Evolutionary conservation across 2,329 filamentous ascomycete genomes (phyloP), one percentile per base, ranked within the genome.

Genomic region (Claviceps sp.): DNA sequence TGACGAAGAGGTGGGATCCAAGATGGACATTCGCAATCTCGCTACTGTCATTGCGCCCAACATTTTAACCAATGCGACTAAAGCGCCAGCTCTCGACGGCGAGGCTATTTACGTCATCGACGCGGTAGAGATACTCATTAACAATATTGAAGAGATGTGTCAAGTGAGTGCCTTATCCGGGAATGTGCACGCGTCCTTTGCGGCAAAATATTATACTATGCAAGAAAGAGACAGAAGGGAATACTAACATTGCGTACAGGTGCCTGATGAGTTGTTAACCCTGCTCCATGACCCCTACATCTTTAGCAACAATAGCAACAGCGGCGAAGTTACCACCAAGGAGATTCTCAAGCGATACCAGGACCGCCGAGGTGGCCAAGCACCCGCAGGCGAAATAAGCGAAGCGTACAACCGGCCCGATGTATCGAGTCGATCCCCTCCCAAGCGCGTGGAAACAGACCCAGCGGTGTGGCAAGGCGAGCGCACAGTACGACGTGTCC

Each of bases 11-110:
- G 87, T 86, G 22, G 93, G 93, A 26, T 96, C 91, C 60, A 96
- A 97, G 75, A 98, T 98, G 93, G 93, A 98, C 65, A 87, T 95
- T 50, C 89, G 95, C 72, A 98, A 98, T 63, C 78, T 98, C 56
- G 89, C 93, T 3, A 97, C 94, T 3, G 93, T 98, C 56, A 96
- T 98, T 67, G 90, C 91, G 5, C 93, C 93, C 0, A 98, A 98
- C 62, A 89, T 98, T 56, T 76, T 96, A 13, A 90, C 87, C 60
- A 87, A 84, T 58, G 75, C 74, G 58, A 70, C 78, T 43, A 85
- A 84, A 64, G 77, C 75, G 48, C 74, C 78, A 6, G 80, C 79
- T 44, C 79, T 89, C 57, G 91, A 94, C 59, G 82, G 84, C 61
- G 89, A 95, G 59, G 93, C 89, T 56, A 96, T 97, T 72, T 79